Base-by-base conservation (phyloP, 2,329 filamentous ascomycete species). In the Claviceps africana region DNA sequence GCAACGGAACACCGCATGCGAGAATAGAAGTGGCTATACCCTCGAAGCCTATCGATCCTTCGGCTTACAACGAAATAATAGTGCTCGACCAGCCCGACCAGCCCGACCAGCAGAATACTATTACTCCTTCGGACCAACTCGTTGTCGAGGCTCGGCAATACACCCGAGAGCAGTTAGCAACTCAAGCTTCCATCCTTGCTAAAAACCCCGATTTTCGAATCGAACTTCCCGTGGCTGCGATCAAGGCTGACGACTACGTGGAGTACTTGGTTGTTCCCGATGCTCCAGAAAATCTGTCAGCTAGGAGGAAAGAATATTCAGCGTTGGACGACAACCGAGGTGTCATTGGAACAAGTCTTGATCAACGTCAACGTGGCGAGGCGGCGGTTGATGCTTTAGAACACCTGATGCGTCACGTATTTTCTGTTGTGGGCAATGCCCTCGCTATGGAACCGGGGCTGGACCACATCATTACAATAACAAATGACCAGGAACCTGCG, bases 321-420 rank as follows among this genome's bases (percentile, higher is more conserved):
- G 69, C 71, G 22, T 65, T 69, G 21, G 71, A 77, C 48, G 74
- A 72, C 8, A 74, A 77, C 13, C 76, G 79, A 52, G 79, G 77
- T 48, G 66, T 79, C 2, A 70, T 84, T 21, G 74, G 79, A 17
- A 68, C 83, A 45, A 81, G 79, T 43, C 72, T 88, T 2, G 88
- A 94, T 61, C 87, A 95, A 65, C 83, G 85, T 49, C 83, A 94
- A 59, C 83, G 89, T 61, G 86, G 85, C 4, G 83, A 95, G 59
- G 76, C 80, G 11, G 85, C 87, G 44, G 74, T 90, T 46, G 72
- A 83, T 51, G 81, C 83, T 51, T 70, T 98, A 13, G 78, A 85
- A 52, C 77, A 78, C 39, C 76, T 89, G 47, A 72, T 94, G 3
- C 74, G 81, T 51, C 80, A 83, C 25, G 76, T 95, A 17, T 88